phyloP scores from a whole-genome alignment of 768 basidiomycete genomes.

The Boletus rufocinnamomeus region DNA sequence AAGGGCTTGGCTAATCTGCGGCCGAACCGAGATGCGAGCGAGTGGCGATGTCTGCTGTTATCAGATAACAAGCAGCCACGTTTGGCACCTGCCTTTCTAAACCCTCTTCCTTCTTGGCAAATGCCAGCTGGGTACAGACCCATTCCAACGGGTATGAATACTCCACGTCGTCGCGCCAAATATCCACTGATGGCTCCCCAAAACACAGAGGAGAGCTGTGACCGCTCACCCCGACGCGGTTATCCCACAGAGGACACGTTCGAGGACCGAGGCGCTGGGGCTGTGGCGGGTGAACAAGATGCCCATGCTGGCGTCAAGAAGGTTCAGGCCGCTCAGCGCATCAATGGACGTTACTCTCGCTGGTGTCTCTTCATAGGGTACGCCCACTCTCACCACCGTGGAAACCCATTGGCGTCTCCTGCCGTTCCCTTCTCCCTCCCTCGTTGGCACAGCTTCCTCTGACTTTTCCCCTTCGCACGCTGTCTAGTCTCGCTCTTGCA shows the following conservation, averaged over 20 bases:
- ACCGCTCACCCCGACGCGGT: background rate
- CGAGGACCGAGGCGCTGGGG: background rate
- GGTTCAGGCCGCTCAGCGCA: conserved; percentile 52
- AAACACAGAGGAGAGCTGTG: conserved; percentile 7
- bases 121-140: conserved; percentile 23
- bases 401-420: background rate
- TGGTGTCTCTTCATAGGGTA: conserved; percentile 66
- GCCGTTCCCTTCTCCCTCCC: background rate
- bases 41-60: conserved; percentile 1
- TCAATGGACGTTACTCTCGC: conserved; percentile 54
- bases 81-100: background rate
- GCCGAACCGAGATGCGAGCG: background rate
- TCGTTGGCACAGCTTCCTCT: background rate
- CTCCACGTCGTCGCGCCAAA: too few species aligned
- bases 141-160: conserved; percentile 22
- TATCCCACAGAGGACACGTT: background rate
- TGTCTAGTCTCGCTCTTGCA: conserved; percentile 55
- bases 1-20: too few species aligned
- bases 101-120: background rate
- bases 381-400: background rate
- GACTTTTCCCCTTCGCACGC: background rate
- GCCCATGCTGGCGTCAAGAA: conserved; percentile 45
- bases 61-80: conserved; percentile 11
- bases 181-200: conserved; percentile 4
- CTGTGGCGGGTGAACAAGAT: conserved; percentile 21